Evolutionary conservation across 2,329 filamentous ascomycete species (phyloP), one percentile per base, ranked within the genome.

Genomic region (Cladosporium sp.): DNA sequence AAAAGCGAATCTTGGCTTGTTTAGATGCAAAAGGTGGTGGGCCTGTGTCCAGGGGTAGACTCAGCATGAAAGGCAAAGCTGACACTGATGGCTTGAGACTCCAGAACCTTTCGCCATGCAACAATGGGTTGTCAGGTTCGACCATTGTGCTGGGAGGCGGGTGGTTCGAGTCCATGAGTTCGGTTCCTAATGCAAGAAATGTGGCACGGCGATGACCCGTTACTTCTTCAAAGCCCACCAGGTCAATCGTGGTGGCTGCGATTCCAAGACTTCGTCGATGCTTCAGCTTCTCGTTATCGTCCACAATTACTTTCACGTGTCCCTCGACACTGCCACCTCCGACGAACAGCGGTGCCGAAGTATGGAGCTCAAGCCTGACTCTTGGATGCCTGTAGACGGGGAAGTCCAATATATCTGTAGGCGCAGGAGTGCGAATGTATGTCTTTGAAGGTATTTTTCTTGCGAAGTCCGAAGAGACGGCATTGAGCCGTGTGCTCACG

Each of bases 291-390:
- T 82, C 79, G 58, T 79, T 78, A 68, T 82, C 81, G 64, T 85
- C 81, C 41, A 85, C 76, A 7, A 76, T 78, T 59, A 86, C 75
- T 61, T 80, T 79, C 14, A 84, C 76, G 64, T 79, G 78, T 24
- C 84, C 84, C 75, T 86, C 84, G 15, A 85, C 78, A 12, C 80
- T 84, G 10, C 84, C 82, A 32, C 84, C 84, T 21, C 84, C 84
- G n/a, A 86, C 82, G 66, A 84, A 86, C 10, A 86, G 73, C 4
- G 83, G 79, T 21, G 83, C 82, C 34, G 80, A 80, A 28, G 84
- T 75, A 59, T 82, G 81, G n/a, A 85, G 71, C 18, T 82, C 82
- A 8, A 84, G 75, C 44, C 80, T 77, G 2, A 86, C 75, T 47
- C 83, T 78, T 36, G 82, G 80, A 74, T 86, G 83, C 55, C 79